Conservation (phyloP, 2,329 filamentous ascomycete species). For the Cryphonectria naterciae region DNA sequence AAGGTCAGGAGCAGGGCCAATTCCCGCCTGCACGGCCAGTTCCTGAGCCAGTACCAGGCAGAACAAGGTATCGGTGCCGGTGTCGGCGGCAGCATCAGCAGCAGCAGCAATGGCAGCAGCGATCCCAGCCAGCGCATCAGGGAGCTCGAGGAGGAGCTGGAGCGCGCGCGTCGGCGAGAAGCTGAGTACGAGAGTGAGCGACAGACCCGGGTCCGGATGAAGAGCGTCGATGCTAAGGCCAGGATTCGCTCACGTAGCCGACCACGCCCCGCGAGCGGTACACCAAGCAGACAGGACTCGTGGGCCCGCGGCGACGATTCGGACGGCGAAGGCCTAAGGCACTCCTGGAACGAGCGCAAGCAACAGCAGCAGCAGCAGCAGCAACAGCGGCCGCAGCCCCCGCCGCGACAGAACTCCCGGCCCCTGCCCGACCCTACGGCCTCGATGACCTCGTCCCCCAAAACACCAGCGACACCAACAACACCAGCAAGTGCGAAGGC, state of each 20-base stretch:
- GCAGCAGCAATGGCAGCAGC: slow-evolving; percentile 30
- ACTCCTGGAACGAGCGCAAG: slow-evolving; percentile 53
- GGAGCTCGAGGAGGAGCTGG: slow-evolving; percentile 76
- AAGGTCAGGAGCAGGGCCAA: slow-evolving; percentile 60
- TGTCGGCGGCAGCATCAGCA: slow-evolving; percentile 43
- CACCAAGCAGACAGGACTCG: slow-evolving; percentile 62
- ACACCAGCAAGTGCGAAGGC: slow-evolving; percentile 30
- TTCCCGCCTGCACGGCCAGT: slow-evolving; percentile 76
- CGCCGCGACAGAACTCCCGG: slow-evolving; percentile 39
- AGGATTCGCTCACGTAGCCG: slow-evolving; percentile 48
- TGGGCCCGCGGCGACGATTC: slow-evolving; percentile 56
- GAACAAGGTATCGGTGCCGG: slow-evolving; percentile 58
- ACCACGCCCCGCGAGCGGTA: slow-evolving; percentile 35
- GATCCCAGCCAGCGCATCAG: slow-evolving; percentile 71
- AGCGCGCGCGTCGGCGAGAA: slow-evolving; percentile 65
- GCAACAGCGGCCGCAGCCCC: slow-evolving; percentile 37
- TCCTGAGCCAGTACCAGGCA: slow-evolving; percentile 82
- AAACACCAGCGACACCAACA: no score
- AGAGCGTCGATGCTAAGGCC: slow-evolving; percentile 37
- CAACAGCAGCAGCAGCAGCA: slow-evolving; percentile 38
- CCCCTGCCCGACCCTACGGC: slow-evolving; percentile 47
- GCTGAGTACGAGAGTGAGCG: slow-evolving; percentile 64
- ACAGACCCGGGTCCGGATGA: slow-evolving; percentile 51
- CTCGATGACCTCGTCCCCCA: slow-evolving; percentile 28
- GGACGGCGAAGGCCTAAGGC: slow-evolving; percentile 66